phyloP scores from a whole-genome alignment of 345 rosid species.

The Salix purpurea region DNA sequence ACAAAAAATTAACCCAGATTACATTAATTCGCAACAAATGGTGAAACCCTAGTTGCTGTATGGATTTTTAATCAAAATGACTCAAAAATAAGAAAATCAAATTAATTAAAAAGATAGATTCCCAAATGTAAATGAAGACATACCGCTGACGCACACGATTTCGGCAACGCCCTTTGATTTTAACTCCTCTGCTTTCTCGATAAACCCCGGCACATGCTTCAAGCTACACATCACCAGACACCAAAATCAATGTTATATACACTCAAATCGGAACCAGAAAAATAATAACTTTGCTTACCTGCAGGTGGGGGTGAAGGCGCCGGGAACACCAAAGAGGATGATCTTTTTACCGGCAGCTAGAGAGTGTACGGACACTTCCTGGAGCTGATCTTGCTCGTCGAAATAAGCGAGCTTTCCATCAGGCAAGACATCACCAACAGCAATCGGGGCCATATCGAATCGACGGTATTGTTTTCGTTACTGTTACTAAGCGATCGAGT shows the following conservation, averaged over 20 bases:
- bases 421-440: conserved; percentile 65
- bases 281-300: conserved; percentile 38
- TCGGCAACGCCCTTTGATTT: conserved; percentile 81
- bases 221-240: conserved; percentile 33
- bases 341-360: conserved; percentile 83
- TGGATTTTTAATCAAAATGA: too few species aligned
- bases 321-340: conserved; percentile 88
- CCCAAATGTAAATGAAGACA: not conserved
- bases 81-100: too few species aligned
- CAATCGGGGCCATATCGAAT: conserved; percentile 75
- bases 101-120: not conserved
- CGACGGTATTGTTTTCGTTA: not conserved
- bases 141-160: conserved; percentile 82
- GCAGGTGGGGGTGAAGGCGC: conserved; percentile 99
- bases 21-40: too few species aligned
- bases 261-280: not conserved
- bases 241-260: not conserved
- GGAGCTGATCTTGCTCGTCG: conserved; percentile 84
- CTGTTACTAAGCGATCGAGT: not conserved
- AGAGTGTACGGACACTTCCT: conserved; percentile 69
- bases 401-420: conserved; percentile 78
- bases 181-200: conserved; percentile 80
- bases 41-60: too few species aligned
- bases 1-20: too few species aligned
- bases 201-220: conserved; percentile 93